Base-by-base conservation (phyloP, 192 early-diverging fungal species). In the Entrophospora sp. region DNA sequence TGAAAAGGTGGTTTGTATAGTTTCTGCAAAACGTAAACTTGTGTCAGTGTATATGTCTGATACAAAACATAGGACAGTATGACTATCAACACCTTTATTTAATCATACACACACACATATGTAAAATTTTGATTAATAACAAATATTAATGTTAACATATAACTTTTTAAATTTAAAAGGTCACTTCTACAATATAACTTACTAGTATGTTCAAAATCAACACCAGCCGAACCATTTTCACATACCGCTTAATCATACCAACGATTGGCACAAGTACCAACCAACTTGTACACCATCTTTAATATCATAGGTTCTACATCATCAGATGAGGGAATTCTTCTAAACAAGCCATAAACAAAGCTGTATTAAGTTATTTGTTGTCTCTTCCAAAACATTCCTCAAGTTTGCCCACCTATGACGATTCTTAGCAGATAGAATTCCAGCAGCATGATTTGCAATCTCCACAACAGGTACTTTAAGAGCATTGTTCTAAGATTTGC, bases 231-330 rank as follows among this genome's bases (percentile, higher is more conserved):
- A 18, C 90, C 92, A 67, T 79, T 88, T 66, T 79, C 76, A 51
- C 87, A 68, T 32, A 95, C 84, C 31, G 92, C 81, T 69, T 90
- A 91, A 74, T 93, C 91, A 66, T 89, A 90, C 91, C 91, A 93
- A 27, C 91, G 73, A 70, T 93, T 93, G 75, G 76, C 71, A 60
- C 76, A 77, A 27, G 76, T 77, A n/a, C n/a, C n/a, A n/a, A 36
- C 76, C 76, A 57, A 70, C 59, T 38, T 77, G 76, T 35, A 73
- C 34, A 13, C 72, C 76, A 30, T 69, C 66, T 40, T 74, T 63
- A 27, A 77, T 58, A 13, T 71, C 61, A 56, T 77, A 77, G n/a
- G 69, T 72, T 34, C 76, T 73, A 73, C 76, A 40, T 73, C 70
- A 4, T 36, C 62, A 5, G 66, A 49, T 34, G 69, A 46, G n/a